Evolutionary conservation across 805 yeast species (phyloP), one percentile per base, ranked within the genome.

Genomic region (Candida dendrica): DNA sequence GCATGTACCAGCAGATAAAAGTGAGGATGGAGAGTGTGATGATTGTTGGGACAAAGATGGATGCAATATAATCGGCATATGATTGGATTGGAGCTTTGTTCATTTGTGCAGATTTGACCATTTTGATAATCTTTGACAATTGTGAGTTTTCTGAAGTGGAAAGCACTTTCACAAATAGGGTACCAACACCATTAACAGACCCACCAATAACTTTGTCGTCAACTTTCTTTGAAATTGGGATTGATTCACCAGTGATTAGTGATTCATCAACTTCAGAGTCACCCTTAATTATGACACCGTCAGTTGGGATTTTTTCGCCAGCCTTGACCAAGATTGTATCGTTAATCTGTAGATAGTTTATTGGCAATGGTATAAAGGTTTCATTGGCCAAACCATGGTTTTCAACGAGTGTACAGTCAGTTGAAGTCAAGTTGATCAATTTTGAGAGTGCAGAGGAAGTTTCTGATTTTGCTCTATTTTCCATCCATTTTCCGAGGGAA

Each of bases 301-400:
- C 99, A 1, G 96, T 89, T 1, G 98, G 96, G 3, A 93, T 74
- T 50, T 79, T 86, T 40, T 81, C 81, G 10, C 98, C 98, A 0
- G 98, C 95, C 37, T 79, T 69, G 3, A 93, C 72, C 15, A 86
- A 72, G 0, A 87, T 82, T 26, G 85, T 70, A 60, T 93, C 99
- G 52, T 76, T 73, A 9, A 72, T 67, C 56, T 93, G 95, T 36
- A 93, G 62, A 45, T 85, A 71, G 50, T 88, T 96, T 20, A 88
- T 77, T 24, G 84, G 69, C n/a, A 93, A 74, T 10, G 54, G 62
- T 42, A 69, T 66, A 18, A 75, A 73, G 3, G 61, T 59, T 14
- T 52, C 50, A 16, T 36, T 47, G 33, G 48, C 56, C 15, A 47
- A 60, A 48, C 38, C 46, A 39, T 35, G 53, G 19, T 76, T 72